A percentile compares a stretch with the other conserved stretches of the same genome.
phyloP scores from a whole-genome alignment of 2,329 filamentous ascomycete species.

The Xylaria arbuscula region DNA sequence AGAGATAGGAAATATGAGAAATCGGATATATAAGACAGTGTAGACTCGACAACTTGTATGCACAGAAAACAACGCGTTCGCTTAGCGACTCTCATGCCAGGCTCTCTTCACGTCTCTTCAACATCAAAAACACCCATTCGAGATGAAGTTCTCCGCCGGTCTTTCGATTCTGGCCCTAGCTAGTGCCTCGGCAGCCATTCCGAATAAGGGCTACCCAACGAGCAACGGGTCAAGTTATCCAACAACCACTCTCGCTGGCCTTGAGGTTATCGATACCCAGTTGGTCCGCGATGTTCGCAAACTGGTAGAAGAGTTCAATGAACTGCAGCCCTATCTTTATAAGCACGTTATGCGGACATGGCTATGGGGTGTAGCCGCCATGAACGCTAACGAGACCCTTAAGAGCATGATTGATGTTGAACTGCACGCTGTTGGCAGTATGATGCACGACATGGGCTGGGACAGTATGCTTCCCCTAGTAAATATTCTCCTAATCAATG shows the following conservation, averaged over 20 bases:
- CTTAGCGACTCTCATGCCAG: too few relatives aligned
- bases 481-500: slow-evolving; percentile 12
- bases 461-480: slow-evolving; percentile 37
- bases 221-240: not conserved
- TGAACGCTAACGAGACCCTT: slow-evolving; percentile 38
- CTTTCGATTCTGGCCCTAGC: slow-evolving; percentile 23
- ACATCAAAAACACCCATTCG: not conserved
- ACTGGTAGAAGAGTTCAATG: slow-evolving; percentile 33
- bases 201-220: slow-evolving; percentile 27
- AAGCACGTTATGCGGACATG: slow-evolving; percentile 39
- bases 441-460: slow-evolving; percentile 44
- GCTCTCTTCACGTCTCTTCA: too few relatives aligned
- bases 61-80: too few relatives aligned
- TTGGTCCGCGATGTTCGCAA: slow-evolving; percentile 38
- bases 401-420: slow-evolving; percentile 40
- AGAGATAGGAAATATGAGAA: too few relatives aligned
- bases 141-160: slow-evolving; percentile 25
- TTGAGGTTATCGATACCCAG: slow-evolving; percentile 43
- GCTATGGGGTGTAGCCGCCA: slow-evolving; percentile 42
- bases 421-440: slow-evolving; percentile 39
- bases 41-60: too few relatives aligned
- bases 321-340: slow-evolving; percentile 20
- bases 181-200: slow-evolving; percentile 3
- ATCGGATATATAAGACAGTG: too few relatives aligned
- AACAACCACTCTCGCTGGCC: slow-evolving; percentile 38